Conservation (phyloP, 306 rosid genomes). For the Myrica gale region DNA sequence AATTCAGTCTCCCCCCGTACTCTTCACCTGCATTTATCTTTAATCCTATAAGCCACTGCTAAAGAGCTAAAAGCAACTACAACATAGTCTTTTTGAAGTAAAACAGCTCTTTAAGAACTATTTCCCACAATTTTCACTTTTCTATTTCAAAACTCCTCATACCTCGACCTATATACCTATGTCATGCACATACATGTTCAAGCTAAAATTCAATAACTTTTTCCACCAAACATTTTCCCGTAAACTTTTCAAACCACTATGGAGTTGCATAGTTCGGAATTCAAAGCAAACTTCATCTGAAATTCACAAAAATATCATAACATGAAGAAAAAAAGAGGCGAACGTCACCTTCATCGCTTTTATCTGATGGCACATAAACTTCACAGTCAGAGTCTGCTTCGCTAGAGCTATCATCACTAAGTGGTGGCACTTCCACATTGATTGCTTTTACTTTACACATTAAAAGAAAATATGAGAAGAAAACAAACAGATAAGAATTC, state of each 20-base stretch:
- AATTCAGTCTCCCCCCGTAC: neutral
- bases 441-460: neutral
- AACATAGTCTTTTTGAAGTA: neutral
- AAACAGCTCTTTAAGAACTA: neutral
- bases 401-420: neutral
- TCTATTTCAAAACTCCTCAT: neutral
- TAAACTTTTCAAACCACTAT: neutral
- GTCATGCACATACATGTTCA: neutral
- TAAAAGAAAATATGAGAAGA: neutral
- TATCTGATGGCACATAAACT: slow-evolving; percentile 12
- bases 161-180: neutral
- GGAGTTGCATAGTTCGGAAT: neutral
- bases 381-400: neutral
- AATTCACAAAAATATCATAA: neutral
- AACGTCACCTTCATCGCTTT: slow-evolving; percentile 21
- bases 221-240: neutral
- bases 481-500: neutral
- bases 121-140: neutral
- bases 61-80: neutral
- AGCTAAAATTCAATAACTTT: neutral
- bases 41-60: too few relatives aligned
- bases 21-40: slow-evolving; percentile 28
- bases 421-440: neutral
- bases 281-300: too few relatives aligned
- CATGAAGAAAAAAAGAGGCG: neutral